Base-by-base conservation (phyloP, 306 rosid species). In the Prunus salicina region DNA sequence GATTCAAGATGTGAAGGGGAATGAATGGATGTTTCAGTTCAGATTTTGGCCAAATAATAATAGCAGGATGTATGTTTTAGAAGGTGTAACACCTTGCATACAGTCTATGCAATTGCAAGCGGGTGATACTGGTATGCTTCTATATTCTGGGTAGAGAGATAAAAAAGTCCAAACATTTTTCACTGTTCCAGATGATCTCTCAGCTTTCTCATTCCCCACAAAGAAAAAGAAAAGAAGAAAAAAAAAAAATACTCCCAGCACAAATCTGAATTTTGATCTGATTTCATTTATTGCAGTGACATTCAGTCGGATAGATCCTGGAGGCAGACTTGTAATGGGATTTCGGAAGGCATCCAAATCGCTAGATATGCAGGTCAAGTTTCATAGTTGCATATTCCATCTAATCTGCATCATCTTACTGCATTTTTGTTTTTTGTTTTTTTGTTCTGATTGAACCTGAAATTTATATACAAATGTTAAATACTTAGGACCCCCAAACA, bases 1-100 rank as follows among this genome's bases (percentile, higher is more conserved):
- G 75, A 76, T 95, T 68, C 97, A 83, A 88, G 99, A 95, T 79
- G 97, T 88, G 87, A 95, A 91, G 78, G 97, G 96, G 72, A 95
- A 95, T 81, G 97, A 95, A 5, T 95, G 99, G 99, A 89, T 91
- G 6, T 92, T 95, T 84, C 99, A 95, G 85, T 95, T 95, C 89
- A 95, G 99, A 92, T 95, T 89, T 90, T 95, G 99, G 99, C 99
- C 99, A 49, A 95, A 95, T 82, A 95, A 95, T 84, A 95, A 95
- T 86, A 95, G 99, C 79, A 84, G 99, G 86, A 95, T 95, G 99
- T 95, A 95, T 75, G 99, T 95, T 64, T 87, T 95, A 84, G 99
- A 95, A 92, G 99, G 99, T 52, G 99, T 95, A 56, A 92, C 97
- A n/a, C 97, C 99, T 84, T 95, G 99, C 89, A 95, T 95, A 83